Evolutionary conservation across 768 basidiomycete species (phyloP).

Genomic region (Sarcomyxa edulis): DNA sequence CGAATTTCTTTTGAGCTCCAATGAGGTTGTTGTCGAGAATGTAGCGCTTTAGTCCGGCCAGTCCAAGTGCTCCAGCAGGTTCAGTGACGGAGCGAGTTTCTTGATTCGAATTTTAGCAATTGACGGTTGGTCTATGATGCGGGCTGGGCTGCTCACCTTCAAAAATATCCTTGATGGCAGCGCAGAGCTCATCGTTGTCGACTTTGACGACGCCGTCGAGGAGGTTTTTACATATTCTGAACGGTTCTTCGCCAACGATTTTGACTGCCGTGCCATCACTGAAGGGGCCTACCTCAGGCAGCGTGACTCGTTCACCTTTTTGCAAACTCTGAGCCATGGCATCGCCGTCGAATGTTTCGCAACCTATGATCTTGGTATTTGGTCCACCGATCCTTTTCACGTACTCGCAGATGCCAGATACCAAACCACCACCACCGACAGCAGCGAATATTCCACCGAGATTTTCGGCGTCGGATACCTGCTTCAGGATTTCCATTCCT

Average conservation of each 20-base stretch:
- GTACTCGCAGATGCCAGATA: constrained; percentile 88
- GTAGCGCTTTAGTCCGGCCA: constrained; percentile 89
- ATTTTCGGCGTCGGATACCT: constrained; percentile 66
- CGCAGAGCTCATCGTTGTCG: constrained; percentile 95
- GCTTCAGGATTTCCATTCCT: constrained; percentile 93
- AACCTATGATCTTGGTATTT: constrained; percentile 74
- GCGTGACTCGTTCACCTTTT: constrained; percentile 74
- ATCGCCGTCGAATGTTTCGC: constrained; percentile 94
- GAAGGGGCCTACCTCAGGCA: constrained; percentile 92
- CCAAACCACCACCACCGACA: constrained; percentile 92
- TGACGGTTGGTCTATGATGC: neutral
- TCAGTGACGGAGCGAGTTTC: constrained; percentile 97
- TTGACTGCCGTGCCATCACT: constrained; percentile 97
- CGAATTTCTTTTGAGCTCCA: constrained; percentile 82
- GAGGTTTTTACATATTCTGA: constrained; percentile 83
- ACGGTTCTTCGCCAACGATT: constrained; percentile 91
- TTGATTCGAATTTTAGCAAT: constrained; percentile 19
- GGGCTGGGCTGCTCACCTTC: constrained; percentile 60
- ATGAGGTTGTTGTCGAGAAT: constrained; percentile 77
- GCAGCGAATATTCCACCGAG: constrained; percentile 85
- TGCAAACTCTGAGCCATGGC: constrained; percentile 85
- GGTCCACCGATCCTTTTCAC: constrained; percentile 90
- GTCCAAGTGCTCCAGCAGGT: constrained; percentile 88
- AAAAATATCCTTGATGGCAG: constrained; percentile 98
- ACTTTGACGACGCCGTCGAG: constrained; percentile 81